These are phyloP conservation scores for Lipomyces starkeyi DNA, from an alignment of 805 yeast species.

Conservation along the genomic window DNA sequence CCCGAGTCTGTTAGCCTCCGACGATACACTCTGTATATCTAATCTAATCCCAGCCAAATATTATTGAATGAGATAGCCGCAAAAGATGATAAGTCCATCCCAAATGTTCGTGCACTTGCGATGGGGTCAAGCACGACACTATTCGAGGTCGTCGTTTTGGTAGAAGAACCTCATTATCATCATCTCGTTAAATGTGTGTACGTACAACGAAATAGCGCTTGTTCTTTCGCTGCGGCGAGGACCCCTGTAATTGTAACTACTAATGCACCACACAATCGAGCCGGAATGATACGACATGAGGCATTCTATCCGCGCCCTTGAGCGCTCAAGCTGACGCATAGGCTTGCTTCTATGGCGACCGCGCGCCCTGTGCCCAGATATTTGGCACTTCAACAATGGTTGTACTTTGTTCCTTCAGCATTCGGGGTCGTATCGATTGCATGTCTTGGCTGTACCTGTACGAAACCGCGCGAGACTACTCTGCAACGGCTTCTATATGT, in stretches of 20 bases:
- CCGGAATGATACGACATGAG: background rate
- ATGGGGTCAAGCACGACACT: no score
- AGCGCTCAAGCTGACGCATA: background rate
- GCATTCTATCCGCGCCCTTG: background rate
- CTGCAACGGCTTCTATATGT: background rate
- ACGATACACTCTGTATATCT: no score
- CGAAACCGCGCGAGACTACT: background rate
- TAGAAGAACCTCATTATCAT: no score
- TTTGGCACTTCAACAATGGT: background rate
- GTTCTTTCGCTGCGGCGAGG: background rate
- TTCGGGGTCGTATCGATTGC: background rate
- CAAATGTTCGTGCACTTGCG: no score
- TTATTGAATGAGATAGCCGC: no score
- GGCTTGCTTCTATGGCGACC: background rate
- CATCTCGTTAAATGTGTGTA: background rate
- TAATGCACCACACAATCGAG: background rate
- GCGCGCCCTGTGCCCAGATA: background rate
- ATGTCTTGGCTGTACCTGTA: background rate
- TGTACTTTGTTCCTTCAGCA: no score
- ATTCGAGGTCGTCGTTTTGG: no score
- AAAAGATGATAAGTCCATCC: no score
- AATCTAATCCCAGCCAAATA: no score
- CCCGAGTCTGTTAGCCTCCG: no score
- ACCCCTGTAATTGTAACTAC: background rate
- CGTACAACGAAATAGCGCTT: background rate